Evolutionary conservation across 164 flowering plant genomes (phyloP).

Genomic region (Magnolia kwangsiensis): DNA sequence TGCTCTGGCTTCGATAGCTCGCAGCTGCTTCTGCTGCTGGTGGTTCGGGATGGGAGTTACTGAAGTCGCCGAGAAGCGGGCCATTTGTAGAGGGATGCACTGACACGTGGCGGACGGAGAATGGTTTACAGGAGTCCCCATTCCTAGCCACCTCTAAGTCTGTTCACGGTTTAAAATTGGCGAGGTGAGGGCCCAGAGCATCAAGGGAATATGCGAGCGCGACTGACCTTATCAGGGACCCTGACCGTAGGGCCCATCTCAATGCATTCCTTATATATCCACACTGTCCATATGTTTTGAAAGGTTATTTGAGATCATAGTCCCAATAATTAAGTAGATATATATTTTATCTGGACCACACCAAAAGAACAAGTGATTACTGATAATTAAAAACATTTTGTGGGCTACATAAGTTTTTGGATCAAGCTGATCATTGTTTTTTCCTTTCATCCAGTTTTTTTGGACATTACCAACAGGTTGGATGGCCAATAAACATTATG

Average conservation of each 20-base stretch:
- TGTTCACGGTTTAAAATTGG: not conserved
- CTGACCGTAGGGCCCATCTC: not conserved
- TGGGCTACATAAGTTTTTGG: too few relatives aligned
- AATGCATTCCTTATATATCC: not conserved
- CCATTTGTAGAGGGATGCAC: not conserved
- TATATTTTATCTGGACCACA: too few relatives aligned
- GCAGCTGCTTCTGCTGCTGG: not conserved
- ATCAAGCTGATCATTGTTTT: too few relatives aligned
- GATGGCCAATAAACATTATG: too few relatives aligned
- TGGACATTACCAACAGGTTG: too few relatives aligned
- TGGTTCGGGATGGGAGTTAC: not conserved
- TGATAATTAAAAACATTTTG: too few relatives aligned
- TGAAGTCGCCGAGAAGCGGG: not conserved
- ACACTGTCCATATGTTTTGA: not conserved
- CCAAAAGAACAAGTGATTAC: too few relatives aligned
- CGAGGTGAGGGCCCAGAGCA: not conserved
- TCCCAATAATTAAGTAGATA: too few relatives aligned
- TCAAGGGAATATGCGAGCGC: not conserved
- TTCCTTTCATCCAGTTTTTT: too few relatives aligned
- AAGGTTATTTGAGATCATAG: too few relatives aligned
- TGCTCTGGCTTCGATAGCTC: not conserved
- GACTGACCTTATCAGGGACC: not conserved
- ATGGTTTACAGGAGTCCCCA: not conserved
- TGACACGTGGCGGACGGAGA: not conserved
- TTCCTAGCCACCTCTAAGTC: not conserved